Base-by-base conservation (phyloP, 169 alveolate genomes). In the Fabrea salina region DNA sequence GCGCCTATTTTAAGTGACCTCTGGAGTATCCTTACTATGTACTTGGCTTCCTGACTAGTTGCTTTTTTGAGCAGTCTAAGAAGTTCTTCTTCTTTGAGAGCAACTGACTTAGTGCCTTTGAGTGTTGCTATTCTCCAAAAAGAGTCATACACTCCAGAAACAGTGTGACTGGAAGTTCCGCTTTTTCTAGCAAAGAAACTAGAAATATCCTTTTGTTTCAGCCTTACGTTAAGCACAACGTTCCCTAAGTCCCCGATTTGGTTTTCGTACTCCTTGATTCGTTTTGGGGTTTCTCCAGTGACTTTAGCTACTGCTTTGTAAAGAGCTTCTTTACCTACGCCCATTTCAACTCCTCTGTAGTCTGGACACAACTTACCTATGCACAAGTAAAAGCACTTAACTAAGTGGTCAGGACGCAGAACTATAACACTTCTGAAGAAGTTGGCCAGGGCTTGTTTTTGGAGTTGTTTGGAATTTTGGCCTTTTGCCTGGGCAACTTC, bases 1-100 rank as follows among this genome's bases (percentile, higher is more conserved):
- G 98, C 98, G 2, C 99, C 99, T 16, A 97, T 96, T 82, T 99
- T 95, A 35, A 97, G 86, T 71, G 96, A 95, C 76, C 96, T 97
- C 83, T 98, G 97, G 19, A 98, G 80, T 70, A 96, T 96, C 35
- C 99, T 89, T 0, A 97, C 94, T 37, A 98, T 94, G 86, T 95
- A 98, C 86, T 97, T 97, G 30, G 97, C 95, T 87, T 97, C 99
- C 33, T 84, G 84, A 47, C 91, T 94, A 79, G 94, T 94, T 5
- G 98, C 97, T 50, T 96, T 92, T 51, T 92, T 89, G 82, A 98
- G 87, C 53, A 97, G 71, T 61, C 94, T 91, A 74, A 95, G 90
- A 41, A 98, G 90, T 83, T 92, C 81, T 64, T 85, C 82, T 51
- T 87, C 92, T 86, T 91, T 92, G 54, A 80, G 86, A 13, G 95